These are phyloP conservation scores for Entomortierella chlamydospora DNA, from an alignment of 192 early-diverging fungal genomes.

Conservation along the genomic window DNA sequence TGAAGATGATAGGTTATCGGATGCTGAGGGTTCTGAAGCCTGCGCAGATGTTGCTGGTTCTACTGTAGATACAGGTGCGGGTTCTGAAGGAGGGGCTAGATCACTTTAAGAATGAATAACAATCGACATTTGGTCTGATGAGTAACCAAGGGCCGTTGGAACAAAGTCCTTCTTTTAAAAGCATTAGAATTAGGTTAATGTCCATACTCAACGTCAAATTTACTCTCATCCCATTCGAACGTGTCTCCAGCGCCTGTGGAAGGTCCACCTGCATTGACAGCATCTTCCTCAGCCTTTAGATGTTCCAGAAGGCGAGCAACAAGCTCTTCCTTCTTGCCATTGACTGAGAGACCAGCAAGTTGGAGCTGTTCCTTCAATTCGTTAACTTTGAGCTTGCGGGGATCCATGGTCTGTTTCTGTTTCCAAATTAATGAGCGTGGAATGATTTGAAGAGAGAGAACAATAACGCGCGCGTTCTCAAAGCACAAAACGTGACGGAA, in stretches of 20 bases:
- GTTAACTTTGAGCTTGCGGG: conserved; percentile 63
- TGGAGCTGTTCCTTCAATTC: conserved; percentile 69
- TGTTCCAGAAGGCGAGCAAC: conserved; percentile 69
- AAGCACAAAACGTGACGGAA: no score
- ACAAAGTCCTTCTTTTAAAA: no score
- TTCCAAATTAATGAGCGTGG: no score
- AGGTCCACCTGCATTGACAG: conserved; percentile 33
- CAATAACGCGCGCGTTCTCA: no score
- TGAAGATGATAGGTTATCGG: neutral
- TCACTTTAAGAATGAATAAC: conserved; percentile 20
- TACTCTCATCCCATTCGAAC: conserved; percentile 57
- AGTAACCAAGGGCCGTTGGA: neutral
- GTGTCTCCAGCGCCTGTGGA: conserved; percentile 42
- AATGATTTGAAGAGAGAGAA: no score
- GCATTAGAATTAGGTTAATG: neutral
- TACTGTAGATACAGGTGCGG: neutral
- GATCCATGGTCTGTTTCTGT: no score
- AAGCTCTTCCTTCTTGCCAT: conserved; percentile 77
- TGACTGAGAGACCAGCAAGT: conserved; percentile 62
- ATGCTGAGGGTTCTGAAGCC: neutral
- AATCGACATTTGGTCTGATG: neutral
- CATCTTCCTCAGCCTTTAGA: conserved; percentile 58
- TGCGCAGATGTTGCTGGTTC: neutral
- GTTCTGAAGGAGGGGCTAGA: conserved; percentile 39
- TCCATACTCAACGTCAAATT: conserved; percentile 47